These are phyloP conservation scores for Neofusicoccum cordaticola DNA, from an alignment of 2,329 filamentous ascomycete species.

Conservation along the genomic window DNA sequence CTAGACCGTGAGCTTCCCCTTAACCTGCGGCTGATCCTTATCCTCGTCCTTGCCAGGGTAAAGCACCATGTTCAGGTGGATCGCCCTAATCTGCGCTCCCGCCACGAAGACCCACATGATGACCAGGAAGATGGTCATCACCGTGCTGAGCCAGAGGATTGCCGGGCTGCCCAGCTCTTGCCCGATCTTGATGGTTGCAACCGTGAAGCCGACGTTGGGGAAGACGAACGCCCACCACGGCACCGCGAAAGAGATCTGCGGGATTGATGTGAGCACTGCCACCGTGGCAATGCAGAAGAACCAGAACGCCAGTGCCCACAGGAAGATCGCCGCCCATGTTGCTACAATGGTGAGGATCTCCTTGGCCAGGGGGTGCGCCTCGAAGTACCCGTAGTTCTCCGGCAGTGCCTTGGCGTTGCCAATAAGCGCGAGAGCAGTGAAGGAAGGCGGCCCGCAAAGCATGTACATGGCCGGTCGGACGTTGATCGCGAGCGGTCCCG, in stretches of 20 bases:
- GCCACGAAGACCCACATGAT: constrained; percentile 56
- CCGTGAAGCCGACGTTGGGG: constrained; percentile 42
- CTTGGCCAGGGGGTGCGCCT: constrained; percentile 29
- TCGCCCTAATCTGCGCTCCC: constrained; percentile 50
- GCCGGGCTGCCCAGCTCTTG: constrained; percentile 34
- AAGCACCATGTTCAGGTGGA: constrained; percentile 53
- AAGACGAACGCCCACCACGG: constrained; percentile 60
- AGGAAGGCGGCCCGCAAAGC: constrained; percentile 70
- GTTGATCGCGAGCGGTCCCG: constrained; percentile 61
- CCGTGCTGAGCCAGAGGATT: constrained; percentile 41
- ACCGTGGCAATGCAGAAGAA: constrained; percentile 50
- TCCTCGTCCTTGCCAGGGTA: constrained; percentile 45
- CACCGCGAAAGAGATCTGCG: constrained; percentile 54
- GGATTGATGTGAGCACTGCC: constrained; percentile 30
- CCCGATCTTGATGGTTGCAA: constrained; percentile 43
- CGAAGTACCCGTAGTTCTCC: constrained; percentile 37
- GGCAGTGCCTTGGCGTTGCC: constrained; percentile 61
- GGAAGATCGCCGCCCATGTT: constrained; percentile 52
- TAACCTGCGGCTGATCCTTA: not conserved
- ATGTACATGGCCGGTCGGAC: constrained; percentile 71
- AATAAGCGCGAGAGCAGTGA: constrained; percentile 67
- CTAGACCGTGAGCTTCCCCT: not conserved
- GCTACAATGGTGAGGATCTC: constrained; percentile 45
- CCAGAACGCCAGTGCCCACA: constrained; percentile 64
- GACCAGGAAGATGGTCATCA: constrained; percentile 52